Base-by-base conservation (phyloP, 139 green algal genomes). In the Eudorina sp. region DNA sequence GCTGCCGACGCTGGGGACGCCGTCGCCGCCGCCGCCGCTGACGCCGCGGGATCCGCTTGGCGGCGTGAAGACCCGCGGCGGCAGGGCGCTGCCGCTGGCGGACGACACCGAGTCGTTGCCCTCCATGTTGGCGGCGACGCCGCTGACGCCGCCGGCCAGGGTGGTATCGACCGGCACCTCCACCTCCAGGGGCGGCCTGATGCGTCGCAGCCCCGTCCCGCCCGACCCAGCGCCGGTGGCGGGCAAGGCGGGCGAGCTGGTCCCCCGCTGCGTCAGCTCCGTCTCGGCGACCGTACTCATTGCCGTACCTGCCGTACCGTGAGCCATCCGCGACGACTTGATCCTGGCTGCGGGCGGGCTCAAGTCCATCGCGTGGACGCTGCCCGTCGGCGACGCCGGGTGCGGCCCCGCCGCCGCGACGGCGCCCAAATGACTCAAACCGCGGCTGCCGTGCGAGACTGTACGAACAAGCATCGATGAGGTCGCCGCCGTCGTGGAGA, bases 351-450 rank as follows among this genome's bases (percentile, higher is more conserved):
- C 77, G 9, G 77, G 77, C 38, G 53, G 53, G 34, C 77, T 84
- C 6, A 84, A 53, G 53, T 84, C 77, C 77, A 84, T 84, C 4
- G 77, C 36, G 18, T 84, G 77, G 3, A 84, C 53, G 53, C 77
- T 84, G 29, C n/a, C 53, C 9, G 77, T 84, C 11, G 77, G 77
- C 0, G 77, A 84, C 8, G 43, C n/a, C 0, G 70, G 70, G 19
- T 40, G 13, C 40, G 11, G 19, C 72, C 21, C 41, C 41, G 36
- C 40, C 41, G 41, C 40, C 34, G 4, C 69, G 36, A 34, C 25
- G 19, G 68, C 14, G 45, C 53, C 40, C 7, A 84, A 34, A 25
- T 84, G 60, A 25, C 53, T 72, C 53, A 84, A 31, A 36, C 9
- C 53, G 0, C 77, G 77, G 21, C 73, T 29, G 53, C 76, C 51